phyloP scores from a whole-genome alignment of 164 flowering plant genomes.

The Dillenia turbinata region DNA sequence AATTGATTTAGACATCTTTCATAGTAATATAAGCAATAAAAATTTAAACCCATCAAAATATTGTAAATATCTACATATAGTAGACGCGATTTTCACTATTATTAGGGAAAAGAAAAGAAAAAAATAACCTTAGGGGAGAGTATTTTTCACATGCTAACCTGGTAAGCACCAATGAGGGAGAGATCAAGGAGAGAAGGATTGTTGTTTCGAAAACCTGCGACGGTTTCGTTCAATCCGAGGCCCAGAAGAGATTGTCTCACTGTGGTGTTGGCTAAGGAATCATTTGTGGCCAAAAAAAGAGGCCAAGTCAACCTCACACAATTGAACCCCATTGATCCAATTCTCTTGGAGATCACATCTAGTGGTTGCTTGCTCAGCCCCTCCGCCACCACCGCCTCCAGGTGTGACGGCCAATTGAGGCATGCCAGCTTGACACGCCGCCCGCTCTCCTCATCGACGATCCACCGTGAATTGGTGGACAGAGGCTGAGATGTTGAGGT shows the following conservation, averaged over 20 bases:
- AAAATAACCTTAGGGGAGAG: neutral
- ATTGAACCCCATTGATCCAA: slow-evolving; percentile 63
- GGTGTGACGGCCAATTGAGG: slow-evolving; percentile 76
- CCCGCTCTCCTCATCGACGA: slow-evolving; percentile 59
- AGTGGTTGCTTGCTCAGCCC: slow-evolving; percentile 84
- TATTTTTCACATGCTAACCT: slow-evolving; percentile 33
- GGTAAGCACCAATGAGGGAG: slow-evolving; percentile 57
- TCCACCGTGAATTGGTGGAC: slow-evolving; percentile 68
- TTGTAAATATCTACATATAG: no score
- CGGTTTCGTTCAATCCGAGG: slow-evolving; percentile 53
- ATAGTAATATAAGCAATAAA: no score
- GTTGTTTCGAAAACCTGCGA: slow-evolving; percentile 56
- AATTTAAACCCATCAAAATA: no score
- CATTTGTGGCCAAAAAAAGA: slow-evolving; percentile 53
- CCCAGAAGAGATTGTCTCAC: slow-evolving; percentile 64
- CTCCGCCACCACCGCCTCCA: slow-evolving; percentile 74
- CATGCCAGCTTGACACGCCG: slow-evolving; percentile 77
- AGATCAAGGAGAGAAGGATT: slow-evolving; percentile 72
- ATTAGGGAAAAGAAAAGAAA: neutral
- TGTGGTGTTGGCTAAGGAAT: slow-evolving; percentile 46
- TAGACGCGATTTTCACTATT: neutral
- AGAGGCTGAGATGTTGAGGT: slow-evolving; percentile 38
- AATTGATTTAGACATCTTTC: no score
- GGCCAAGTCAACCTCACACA: slow-evolving; percentile 94
- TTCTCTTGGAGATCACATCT: slow-evolving; percentile 46